Conservation (phyloP, 179 eudicot species). For the Camellia oleifera region DNA sequence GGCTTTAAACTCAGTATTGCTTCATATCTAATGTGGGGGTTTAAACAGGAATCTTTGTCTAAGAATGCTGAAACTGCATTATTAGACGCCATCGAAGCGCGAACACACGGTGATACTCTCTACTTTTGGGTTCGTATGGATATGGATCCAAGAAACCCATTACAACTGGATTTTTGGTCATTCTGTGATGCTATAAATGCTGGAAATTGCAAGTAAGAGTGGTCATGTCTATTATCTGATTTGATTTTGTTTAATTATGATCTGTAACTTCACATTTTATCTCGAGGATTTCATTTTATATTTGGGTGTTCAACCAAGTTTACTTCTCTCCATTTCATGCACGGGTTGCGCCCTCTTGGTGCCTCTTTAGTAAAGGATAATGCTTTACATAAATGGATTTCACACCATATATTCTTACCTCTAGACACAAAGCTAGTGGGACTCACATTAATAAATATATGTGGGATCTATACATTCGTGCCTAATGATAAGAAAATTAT, state of each 20-base stretch:
- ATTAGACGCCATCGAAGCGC: slow-evolving; percentile 59
- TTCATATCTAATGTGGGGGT: slow-evolving; percentile 13
- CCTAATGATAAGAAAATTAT: too few species aligned
- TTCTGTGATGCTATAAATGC: slow-evolving; percentile 93
- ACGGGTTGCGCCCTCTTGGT: too few species aligned
- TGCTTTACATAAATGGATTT: too few species aligned
- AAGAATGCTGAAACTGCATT: slow-evolving; percentile 62
- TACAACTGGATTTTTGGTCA: slow-evolving; percentile 82
- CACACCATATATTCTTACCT: too few species aligned
- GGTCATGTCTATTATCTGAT: not conserved
- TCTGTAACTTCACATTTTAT: not conserved
- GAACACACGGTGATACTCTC: slow-evolving; percentile 67
- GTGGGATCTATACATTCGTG: too few species aligned
- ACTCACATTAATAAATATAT: too few species aligned
- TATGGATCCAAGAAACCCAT: slow-evolving; percentile 67
- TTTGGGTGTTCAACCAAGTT: slow-evolving; percentile 6
- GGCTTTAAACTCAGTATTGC: not conserved
- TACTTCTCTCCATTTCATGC: not conserved
- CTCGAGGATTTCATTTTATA: not conserved
- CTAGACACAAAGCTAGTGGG: too few species aligned
- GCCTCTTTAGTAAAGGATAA: too few species aligned
- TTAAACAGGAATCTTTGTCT: slow-evolving; percentile 65
- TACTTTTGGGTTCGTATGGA: slow-evolving; percentile 93
- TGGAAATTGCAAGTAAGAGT: slow-evolving; percentile 84
- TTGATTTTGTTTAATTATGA: not conserved